A percentile compares a stretch with the other conserved stretches of the same genome.
Evolutionary conservation across 495 filamentous ascomycete species (phyloP).

Genomic region (Clohesyomyces aquaticus): DNA sequence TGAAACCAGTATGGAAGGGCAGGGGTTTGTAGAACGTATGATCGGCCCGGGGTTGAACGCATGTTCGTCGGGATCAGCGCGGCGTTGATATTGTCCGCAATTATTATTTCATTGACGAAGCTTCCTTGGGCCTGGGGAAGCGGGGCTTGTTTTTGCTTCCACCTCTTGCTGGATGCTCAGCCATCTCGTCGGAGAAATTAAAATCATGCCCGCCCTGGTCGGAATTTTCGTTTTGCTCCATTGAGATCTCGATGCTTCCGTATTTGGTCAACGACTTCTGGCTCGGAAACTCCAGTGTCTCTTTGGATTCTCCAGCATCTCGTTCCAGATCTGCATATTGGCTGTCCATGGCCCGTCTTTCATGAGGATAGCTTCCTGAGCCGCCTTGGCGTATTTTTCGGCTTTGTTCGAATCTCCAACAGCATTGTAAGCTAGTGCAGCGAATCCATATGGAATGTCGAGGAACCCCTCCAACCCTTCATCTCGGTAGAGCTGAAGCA

Average conservation of each 20-base stretch:
- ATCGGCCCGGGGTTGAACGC: neutral
- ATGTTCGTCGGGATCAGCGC: neutral
- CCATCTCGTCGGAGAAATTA: too few relatives aligned
- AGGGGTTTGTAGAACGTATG: neutral
- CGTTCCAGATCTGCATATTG: conserved; percentile 31
- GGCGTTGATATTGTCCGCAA: neutral
- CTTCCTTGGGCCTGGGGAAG: neutral
- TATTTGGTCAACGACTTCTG: too few relatives aligned
- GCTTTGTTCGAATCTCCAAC: conserved; percentile 37
- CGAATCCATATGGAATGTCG: conserved; percentile 39
- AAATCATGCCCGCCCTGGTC: too few relatives aligned
- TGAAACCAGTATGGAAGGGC: conserved; percentile 3
- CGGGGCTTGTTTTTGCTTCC: neutral
- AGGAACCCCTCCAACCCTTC: conserved; percentile 43
- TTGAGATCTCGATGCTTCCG: too few relatives aligned
- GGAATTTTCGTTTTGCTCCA: too few relatives aligned
- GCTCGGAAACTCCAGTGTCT: conserved; percentile 37
- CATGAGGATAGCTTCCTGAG: conserved; percentile 37
- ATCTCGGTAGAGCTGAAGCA: conserved; percentile 40
- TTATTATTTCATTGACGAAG: neutral
- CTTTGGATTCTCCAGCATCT: conserved; percentile 24
- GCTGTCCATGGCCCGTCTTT: conserved; percentile 44
- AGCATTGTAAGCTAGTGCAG: conserved; percentile 41
- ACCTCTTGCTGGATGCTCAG: neutral
- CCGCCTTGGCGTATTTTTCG: conserved; percentile 35